These are phyloP conservation scores for Microstegium vimineum DNA, from an alignment of 176 grass and related monocot species.

Conservation along the genomic window DNA sequence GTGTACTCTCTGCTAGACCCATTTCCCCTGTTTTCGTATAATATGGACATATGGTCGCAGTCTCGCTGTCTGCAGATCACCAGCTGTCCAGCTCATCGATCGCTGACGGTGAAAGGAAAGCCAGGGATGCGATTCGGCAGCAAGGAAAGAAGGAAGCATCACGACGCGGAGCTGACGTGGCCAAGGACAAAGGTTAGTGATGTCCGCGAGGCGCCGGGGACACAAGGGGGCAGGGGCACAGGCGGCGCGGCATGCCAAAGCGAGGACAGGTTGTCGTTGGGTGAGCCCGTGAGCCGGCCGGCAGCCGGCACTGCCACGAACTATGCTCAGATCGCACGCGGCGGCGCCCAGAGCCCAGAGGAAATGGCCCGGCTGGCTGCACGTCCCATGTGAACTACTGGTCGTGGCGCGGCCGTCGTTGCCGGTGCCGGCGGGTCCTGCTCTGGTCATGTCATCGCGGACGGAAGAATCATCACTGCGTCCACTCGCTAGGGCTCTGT, in stretches of 20 bases:
- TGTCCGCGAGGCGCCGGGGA: background rate
- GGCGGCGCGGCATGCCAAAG: background rate
- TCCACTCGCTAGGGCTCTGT: background rate
- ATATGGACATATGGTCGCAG: too few species aligned
- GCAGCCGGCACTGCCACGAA: background rate
- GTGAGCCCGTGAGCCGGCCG: background rate
- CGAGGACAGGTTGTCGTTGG: constrained; percentile 15
- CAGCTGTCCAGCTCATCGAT: background rate
- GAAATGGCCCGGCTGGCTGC: too few species aligned
- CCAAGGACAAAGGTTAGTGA: constrained; percentile 38
- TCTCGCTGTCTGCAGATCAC: too few species aligned
- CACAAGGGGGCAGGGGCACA: background rate
- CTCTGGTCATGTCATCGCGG: background rate
- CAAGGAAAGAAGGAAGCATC: background rate
- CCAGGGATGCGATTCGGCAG: background rate
- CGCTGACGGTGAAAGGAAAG: background rate
- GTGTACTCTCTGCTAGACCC: background rate
- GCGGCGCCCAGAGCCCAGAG: too few species aligned
- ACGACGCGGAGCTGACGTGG: background rate
- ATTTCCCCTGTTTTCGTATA: too few species aligned
- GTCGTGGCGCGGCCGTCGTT: background rate
- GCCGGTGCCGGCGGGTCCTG: background rate
- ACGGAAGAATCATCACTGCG: background rate
- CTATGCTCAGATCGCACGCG: background rate
- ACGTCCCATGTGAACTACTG: too few species aligned